Base-by-base conservation (phyloP, 2,329 filamentous ascomycete species). In the Ophidiomyces ophidiicola region DNA sequence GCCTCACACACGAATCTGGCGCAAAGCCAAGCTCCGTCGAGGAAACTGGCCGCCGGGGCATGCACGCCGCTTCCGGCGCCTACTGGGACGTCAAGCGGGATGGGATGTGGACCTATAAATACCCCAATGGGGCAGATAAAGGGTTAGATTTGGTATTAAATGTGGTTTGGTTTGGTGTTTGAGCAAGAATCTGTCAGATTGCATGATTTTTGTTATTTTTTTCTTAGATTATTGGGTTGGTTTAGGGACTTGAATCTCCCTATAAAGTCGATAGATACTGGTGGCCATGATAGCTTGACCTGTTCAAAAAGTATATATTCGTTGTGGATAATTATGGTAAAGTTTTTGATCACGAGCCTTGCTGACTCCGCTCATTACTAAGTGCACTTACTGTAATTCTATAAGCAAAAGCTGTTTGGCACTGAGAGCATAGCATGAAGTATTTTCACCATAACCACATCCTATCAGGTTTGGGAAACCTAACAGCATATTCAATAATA, bases 11-110 rank as follows among this genome's bases (percentile, higher is more conserved):
- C 10, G 10, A 37, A 5, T 30, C 40, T 10, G 29, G 12, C 12
- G 23, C 33, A n/a, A 35, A 20, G 12, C 21, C 25, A 14, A 39
- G 69, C 45, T 62, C 71, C 12, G 14, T 32, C 12, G 43, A 45
- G 12, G 70, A 71, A 38, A 71, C 70, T 36, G 88, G 86, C 41
- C 77, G 87, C 49, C 76, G 88, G 48, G 90, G 90, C 48, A 68
- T 69, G 66, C 66, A 69, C 52, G 63, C 63, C 11, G 66, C 66
- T 19, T 64, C 63, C 1, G 66, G 65, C 3, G 66, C 65, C 3
- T 69, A 63, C 53, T 69, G 66, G 66, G 64, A 69, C 44, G 64
- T 65, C 28, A 66, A 66, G 44, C 63, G 62, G n/a, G 66, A 69
- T 48, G 66, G 66, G 30, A 69, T 68, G 66, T 69, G 66, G 65